These are phyloP conservation scores for Penicillium chermesinum DNA, from an alignment of 495 filamentous ascomycete species.

Conservation along the genomic window DNA sequence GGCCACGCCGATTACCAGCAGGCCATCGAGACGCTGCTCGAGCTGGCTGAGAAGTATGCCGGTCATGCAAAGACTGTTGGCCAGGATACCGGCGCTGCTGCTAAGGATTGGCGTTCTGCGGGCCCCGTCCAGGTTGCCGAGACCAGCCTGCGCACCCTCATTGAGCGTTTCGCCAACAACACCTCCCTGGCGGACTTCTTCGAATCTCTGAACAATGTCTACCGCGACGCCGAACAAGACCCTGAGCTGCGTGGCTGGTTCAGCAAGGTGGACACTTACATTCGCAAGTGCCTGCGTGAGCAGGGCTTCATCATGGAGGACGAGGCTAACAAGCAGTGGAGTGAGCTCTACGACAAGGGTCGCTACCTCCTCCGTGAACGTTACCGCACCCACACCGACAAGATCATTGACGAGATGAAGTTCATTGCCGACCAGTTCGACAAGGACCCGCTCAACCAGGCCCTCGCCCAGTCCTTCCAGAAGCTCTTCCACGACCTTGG, in stretches of 20 bases:
- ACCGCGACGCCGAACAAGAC: slow-evolving; percentile 85
- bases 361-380: slow-evolving; percentile 83
- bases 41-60: slow-evolving; percentile 80
- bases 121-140: slow-evolving; percentile 63
- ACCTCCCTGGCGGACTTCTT: slow-evolving; percentile 85
- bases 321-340: slow-evolving; percentile 75
- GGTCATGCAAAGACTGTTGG: slow-evolving; percentile 63
- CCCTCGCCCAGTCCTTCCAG: slow-evolving; percentile 66
- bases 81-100: slow-evolving; percentile 56
- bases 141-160: slow-evolving; percentile 73
- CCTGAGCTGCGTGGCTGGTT: slow-evolving; percentile 89
- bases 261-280: slow-evolving; percentile 66
- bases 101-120: slow-evolving; percentile 63
- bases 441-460: slow-evolving; percentile 76
- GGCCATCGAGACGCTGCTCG: slow-evolving; percentile 79
- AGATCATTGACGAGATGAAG: slow-evolving; percentile 81
- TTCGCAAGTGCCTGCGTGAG: slow-evolving; percentile 76
- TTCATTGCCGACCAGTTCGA: slow-evolving; percentile 88
- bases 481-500: slow-evolving; percentile 88
- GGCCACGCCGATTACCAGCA: slow-evolving; percentile 86
- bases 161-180: slow-evolving; percentile 94
- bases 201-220: slow-evolving; percentile 79
- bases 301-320: slow-evolving; percentile 90
- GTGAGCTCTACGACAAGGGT: slow-evolving; percentile 77
- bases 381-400: slow-evolving; percentile 83